Evolutionary conservation across 1,139 yeast genomes (phyloP).

Genomic region (Suhomyces bolitotheri): DNA sequence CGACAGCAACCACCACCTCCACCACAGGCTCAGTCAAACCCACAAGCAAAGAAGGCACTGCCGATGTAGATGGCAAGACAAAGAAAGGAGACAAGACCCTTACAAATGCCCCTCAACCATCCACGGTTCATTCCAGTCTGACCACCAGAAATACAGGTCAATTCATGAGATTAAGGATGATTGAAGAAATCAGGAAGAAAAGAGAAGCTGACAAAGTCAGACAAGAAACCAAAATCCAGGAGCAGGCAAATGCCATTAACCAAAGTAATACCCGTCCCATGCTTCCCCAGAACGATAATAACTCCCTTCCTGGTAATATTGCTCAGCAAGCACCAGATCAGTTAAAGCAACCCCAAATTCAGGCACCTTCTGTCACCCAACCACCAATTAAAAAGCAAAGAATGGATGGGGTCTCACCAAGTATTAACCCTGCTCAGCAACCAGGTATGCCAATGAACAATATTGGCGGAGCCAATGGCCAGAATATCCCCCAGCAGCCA

Average conservation of each 20-base stretch:
- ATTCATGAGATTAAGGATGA: conserved; percentile 49
- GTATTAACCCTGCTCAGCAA: conserved; percentile 1
- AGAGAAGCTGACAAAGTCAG: conserved; percentile 47
- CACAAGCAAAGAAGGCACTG: conserved; percentile 17
- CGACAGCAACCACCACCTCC: conserved; percentile 20
- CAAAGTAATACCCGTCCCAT: conserved; percentile 20
- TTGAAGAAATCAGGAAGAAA: conserved; percentile 48
- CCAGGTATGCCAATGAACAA: conserved; percentile 5
- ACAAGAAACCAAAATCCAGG: conserved; percentile 42
- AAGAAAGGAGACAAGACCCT: conserved; percentile 27
- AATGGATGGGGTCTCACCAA: conserved; percentile 3
- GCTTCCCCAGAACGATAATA: conserved; percentile 17
- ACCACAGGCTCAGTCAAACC: conserved; percentile 22
- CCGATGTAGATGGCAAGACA: conserved; percentile 24
- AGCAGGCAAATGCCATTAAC: conserved; percentile 24
- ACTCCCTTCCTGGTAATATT: not conserved
- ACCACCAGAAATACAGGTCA: conserved; percentile 39
- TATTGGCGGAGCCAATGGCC: conserved; percentile 3
- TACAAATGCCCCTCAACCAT: conserved; percentile 19
- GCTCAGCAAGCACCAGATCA: conserved; percentile 2
- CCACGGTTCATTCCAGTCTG: conserved; percentile 16
- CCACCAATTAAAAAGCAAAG: conserved; percentile 10
- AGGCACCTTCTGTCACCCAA: conserved; percentile 2
- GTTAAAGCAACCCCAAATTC: conserved; percentile 3
- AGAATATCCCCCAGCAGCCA: conserved; percentile 11